Evolutionary conservation across 257 asterid species (phyloP).

Genomic region (Capsicum baccatum): DNA sequence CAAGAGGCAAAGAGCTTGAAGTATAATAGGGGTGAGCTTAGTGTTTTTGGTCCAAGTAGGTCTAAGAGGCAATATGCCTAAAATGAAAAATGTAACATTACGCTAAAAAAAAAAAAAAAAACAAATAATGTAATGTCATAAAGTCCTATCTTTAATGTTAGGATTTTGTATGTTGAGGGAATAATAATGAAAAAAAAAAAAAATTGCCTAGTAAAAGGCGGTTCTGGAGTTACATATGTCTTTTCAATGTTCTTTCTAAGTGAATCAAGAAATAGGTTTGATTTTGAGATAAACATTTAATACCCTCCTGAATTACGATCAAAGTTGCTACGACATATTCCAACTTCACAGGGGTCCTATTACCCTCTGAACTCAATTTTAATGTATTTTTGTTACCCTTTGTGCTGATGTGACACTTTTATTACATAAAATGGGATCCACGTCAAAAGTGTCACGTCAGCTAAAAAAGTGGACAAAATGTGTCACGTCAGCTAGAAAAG

Average conservation of each 20-base stretch:
- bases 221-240: background rate
- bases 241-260: background rate
- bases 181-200: background rate
- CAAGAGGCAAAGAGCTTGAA: slow-evolving; percentile 55
- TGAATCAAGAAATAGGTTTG: background rate
- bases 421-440: no score
- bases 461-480: no score
- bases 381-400: no score
- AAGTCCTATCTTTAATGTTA: slow-evolving; percentile 13
- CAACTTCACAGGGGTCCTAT: no score
- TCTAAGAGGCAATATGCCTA: slow-evolving; percentile 18
- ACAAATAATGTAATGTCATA: background rate
- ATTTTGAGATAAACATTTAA: background rate
- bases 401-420: no score
- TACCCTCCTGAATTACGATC: no score
- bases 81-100: background rate
- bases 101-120: background rate
- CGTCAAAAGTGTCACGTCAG: no score
- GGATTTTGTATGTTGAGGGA: background rate
- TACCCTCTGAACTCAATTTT: no score
- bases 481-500: no score
- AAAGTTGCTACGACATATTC: no score
- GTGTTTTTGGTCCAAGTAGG: slow-evolving; percentile 30
- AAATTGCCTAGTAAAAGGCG: background rate
- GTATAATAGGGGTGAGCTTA: slow-evolving; percentile 54